phyloP scores from a whole-genome alignment of 176 grass and related monocot species.

The Bothriochloa decipiens region DNA sequence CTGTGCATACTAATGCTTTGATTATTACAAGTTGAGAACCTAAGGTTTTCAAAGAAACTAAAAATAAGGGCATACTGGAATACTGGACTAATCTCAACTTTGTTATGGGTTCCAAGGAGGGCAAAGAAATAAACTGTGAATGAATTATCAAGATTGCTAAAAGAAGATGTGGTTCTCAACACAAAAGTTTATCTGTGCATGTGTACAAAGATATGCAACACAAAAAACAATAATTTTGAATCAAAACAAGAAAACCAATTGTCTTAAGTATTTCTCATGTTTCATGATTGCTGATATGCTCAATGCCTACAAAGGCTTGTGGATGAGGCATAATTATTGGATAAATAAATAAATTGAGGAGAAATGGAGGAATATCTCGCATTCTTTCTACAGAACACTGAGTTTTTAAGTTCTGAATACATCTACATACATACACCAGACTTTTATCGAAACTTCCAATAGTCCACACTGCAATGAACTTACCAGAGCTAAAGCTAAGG shows the following conservation, averaged over 20 bases:
- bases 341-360: neutral
- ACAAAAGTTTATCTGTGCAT: constrained; percentile 1
- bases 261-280: constrained; percentile 30
- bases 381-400: neutral
- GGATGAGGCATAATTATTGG: neutral
- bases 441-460: neutral
- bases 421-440: neutral
- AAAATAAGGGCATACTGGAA: neutral
- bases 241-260: neutral
- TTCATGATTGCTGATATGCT: neutral
- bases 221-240: neutral
- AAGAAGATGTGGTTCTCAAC: constrained; percentile 2
- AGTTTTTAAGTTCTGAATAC: neutral
- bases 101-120: neutral
- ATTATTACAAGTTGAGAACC: neutral
- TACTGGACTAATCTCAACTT: neutral
- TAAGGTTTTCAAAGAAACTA: neutral
- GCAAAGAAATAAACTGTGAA: neutral
- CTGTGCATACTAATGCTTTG: constrained; percentile 14
- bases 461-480: constrained; percentile 4
- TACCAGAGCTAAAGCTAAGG: constrained; percentile 78
- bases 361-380: constrained; percentile 1
- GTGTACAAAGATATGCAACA: neutral
- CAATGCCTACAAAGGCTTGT: neutral
- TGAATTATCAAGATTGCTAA: constrained; percentile 11